phyloP scores from a whole-genome alignment of 1,284 basidiomycete genomes.

The Bondarzewia mesenterica region DNA sequence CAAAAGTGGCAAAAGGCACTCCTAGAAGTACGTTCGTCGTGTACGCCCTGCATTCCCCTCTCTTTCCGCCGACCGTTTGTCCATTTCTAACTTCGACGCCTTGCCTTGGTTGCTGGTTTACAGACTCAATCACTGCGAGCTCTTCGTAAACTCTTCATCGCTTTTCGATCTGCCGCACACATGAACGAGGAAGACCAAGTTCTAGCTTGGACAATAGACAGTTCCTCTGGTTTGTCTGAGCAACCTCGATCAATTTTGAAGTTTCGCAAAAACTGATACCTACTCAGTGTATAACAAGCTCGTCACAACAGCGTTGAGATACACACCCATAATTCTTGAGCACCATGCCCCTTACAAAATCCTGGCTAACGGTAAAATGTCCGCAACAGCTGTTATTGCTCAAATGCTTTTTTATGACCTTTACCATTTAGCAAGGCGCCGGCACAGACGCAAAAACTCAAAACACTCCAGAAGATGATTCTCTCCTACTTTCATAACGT shows the following conservation, averaged over 20 bases:
- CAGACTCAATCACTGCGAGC: conserved; percentile 84
- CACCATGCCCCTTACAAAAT: conserved; percentile 88
- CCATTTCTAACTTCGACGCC: background rate
- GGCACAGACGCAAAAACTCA: conserved; percentile 65
- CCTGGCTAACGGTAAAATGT: conserved; percentile 80
- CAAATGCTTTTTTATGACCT: conserved; percentile 1
- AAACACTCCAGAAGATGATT: conserved; percentile 82
- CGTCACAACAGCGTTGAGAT: conserved; percentile 80
- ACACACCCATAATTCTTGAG: conserved; percentile 84
- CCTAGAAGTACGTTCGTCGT: conserved; percentile 56
- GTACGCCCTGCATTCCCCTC: background rate
- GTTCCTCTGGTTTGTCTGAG: conserved; percentile 49
- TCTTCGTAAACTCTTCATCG: conserved; percentile 78
- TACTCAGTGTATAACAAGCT: conserved; percentile 85
- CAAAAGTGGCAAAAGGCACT: conserved; percentile 87
- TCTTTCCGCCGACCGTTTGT: background rate
- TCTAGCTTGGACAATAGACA: conserved; percentile 78
- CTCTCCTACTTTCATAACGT: conserved; percentile 86
- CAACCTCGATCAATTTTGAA: background rate
- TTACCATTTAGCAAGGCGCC: conserved; percentile 63
- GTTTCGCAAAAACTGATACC: conserved; percentile 1
- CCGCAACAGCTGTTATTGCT: conserved; percentile 21
- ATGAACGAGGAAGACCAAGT: conserved; percentile 82
- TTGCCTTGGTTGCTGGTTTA: background rate
- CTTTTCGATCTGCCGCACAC: conserved; percentile 83